These are phyloP conservation scores for Bruguiera parviflora DNA, from an alignment of 345 rosid genomes.

Conservation along the genomic window DNA sequence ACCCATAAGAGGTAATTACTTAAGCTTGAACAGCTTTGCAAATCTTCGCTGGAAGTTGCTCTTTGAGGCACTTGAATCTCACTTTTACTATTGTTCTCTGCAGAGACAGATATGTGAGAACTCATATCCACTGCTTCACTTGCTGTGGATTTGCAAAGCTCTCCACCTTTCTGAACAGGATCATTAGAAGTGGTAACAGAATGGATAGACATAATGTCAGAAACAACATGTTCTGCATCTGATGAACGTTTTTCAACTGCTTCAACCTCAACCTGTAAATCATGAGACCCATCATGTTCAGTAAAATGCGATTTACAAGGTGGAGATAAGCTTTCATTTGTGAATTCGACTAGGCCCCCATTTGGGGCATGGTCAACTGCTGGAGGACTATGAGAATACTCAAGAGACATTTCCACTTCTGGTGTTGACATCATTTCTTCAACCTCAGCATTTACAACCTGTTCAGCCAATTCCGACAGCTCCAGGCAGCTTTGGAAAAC, in stretches of 20 bases:
- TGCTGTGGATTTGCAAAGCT: conserved; percentile 31
- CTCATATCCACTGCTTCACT: conserved; percentile 27
- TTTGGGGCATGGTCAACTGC: conserved; percentile 35
- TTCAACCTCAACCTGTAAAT: conserved; percentile 17
- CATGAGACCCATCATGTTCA: conserved; percentile 9
- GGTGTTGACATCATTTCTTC: conserved; percentile 25
- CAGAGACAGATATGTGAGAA: conserved; percentile 18
- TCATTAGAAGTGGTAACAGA: conserved; percentile 17
- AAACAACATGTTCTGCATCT: conserved; percentile 20
- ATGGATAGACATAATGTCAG: conserved; percentile 23
- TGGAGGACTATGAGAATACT: conserved; percentile 16
- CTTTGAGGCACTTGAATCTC: conserved; percentile 35
- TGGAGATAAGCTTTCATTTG: conserved; percentile 20
- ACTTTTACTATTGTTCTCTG: conserved; percentile 29
- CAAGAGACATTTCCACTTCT: conserved; percentile 30
- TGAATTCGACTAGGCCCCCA: conserved; percentile 21
- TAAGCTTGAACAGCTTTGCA: conserved; percentile 21
- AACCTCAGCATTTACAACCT: conserved; percentile 26
- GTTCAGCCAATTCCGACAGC: conserved; percentile 38
- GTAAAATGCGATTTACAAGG: conserved; percentile 19
- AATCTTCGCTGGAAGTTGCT: conserved; percentile 30
- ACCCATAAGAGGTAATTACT: conserved; percentile 36
- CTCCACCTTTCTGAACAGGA: conserved; percentile 35
- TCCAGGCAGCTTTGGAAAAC: conserved; percentile 50
- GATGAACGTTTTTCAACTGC: conserved; percentile 10